Percentiles rank a stretch among this genome's conserved stretches.
These are phyloP conservation scores for Alternaria sp. DNA, from an alignment of 2,329 filamentous ascomycete genomes.

Conservation along the genomic window DNA sequence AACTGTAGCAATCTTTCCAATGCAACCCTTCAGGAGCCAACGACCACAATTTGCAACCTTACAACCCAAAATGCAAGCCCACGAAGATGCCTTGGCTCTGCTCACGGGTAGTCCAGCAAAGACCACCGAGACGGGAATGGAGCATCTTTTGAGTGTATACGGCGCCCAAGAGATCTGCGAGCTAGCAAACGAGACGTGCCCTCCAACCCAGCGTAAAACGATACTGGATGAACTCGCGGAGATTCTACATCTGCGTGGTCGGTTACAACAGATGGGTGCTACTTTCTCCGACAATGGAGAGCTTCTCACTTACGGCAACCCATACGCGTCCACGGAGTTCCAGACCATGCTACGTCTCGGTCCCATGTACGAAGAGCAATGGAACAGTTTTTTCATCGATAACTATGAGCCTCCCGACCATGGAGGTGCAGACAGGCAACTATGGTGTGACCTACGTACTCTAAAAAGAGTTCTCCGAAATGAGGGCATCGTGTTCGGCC, in stretches of 20 bases:
- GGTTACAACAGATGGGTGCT: slow-evolving; percentile 12
- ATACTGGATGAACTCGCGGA: neutral
- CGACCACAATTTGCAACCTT: neutral
- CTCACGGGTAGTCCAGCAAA: neutral
- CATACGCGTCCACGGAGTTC: slow-evolving; percentile 1
- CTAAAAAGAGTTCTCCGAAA: slow-evolving; percentile 1
- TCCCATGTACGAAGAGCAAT: slow-evolving; percentile 13
- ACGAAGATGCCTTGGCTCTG: neutral
- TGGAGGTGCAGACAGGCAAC: neutral
- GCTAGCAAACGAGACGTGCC: neutral
- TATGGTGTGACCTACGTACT: neutral
- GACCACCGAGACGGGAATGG: neutral
- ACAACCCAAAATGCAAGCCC: neutral
- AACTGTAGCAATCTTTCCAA: neutral
- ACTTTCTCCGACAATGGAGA: slow-evolving; percentile 10
- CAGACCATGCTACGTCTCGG: slow-evolving; percentile 15
- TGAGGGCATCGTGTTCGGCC: slow-evolving; percentile 11
- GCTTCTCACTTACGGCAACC: slow-evolving; percentile 14
- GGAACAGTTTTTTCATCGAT: slow-evolving; percentile 5
- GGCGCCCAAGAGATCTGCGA: neutral
- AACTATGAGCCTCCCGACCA: neutral
- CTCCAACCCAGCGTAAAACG: neutral
- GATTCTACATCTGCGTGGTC: neutral
- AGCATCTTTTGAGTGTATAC: neutral
- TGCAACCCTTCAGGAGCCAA: neutral